Percentiles rank a stretch among this genome's conserved stretches.
Evolutionary conservation across 176 grass and related monocot genomes (phyloP).

Genomic region (Juncus inflexus): DNA sequence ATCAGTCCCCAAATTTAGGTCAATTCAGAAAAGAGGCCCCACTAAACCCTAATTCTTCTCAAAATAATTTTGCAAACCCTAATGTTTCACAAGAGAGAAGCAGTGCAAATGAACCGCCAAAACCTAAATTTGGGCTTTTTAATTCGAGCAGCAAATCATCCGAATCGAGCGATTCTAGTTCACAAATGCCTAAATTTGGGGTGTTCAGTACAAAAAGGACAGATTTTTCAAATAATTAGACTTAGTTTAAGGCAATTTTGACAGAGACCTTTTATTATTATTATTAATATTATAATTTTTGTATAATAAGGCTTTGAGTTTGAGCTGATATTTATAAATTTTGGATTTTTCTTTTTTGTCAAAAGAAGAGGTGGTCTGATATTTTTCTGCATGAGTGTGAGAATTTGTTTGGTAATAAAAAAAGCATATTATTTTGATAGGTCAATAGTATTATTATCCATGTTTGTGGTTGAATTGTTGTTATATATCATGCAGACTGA

Average conservation of each 20-base stretch:
- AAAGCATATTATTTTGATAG: neutral
- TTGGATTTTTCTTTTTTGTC: constrained; percentile 1
- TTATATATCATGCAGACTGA: neutral
- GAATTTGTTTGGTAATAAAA: constrained; percentile 9
- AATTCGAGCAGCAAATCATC: constrained; percentile 15
- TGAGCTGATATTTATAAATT: neutral
- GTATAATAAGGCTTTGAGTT: neutral
- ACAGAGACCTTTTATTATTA: no score
- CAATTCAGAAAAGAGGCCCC: constrained; percentile 14
- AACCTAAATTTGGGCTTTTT: constrained; percentile 24
- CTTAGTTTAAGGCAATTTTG: constrained; percentile 8
- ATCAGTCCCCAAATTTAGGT: neutral
- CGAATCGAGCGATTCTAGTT: constrained; percentile 14
- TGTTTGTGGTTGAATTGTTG: neutral
- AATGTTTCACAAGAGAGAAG: neutral
- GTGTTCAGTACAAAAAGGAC: constrained; percentile 22
- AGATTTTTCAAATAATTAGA: constrained; percentile 23
- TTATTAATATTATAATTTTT: neutral
- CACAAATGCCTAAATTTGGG: constrained; percentile 20
- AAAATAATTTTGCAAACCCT: constrained; percentile 10
- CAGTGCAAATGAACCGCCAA: constrained; percentile 12
- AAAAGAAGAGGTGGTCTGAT: neutral
- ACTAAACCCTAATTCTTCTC: constrained; percentile 15
- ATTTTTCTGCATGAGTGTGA: neutral
- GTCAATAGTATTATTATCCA: neutral